Percentiles rank a stretch among this genome's conserved stretches.
These are phyloP conservation scores for Neopestalotiopsis clavispora DNA, from an alignment of 2,329 filamentous ascomycete genomes.

Conservation along the genomic window DNA sequence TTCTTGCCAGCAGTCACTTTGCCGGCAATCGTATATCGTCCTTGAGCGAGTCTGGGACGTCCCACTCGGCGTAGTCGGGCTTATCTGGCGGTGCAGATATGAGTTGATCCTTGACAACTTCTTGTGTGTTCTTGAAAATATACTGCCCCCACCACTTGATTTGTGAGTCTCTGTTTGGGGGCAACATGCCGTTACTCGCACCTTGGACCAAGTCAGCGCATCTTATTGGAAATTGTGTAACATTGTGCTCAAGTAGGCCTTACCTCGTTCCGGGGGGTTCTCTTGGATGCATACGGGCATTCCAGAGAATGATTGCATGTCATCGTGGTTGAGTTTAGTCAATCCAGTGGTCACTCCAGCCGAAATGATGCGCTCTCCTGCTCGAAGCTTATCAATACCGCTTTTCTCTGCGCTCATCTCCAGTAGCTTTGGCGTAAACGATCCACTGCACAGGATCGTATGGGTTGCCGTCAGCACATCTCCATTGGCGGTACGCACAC, in stretches of 20 bases:
- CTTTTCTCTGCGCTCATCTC: constrained; percentile 54
- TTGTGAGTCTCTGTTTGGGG: constrained; percentile 53
- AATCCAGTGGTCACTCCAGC: constrained; percentile 65
- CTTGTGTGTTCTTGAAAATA: constrained; percentile 60
- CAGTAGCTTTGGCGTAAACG: constrained; percentile 61
- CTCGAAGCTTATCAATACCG: constrained; percentile 51
- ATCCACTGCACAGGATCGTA: constrained; percentile 59
- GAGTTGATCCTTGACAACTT: constrained; percentile 54
- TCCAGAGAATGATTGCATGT: constrained; percentile 47
- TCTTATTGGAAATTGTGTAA: constrained; percentile 25
- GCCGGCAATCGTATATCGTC: constrained; percentile 61
- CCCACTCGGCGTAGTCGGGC: constrained; percentile 67
- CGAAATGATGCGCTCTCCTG: constrained; percentile 60
- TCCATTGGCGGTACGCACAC: constrained; percentile 53
- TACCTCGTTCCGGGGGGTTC: constrained; percentile 42
- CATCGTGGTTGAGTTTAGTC: constrained; percentile 53
- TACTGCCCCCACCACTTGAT: constrained; percentile 67
- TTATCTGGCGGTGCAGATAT: constrained; percentile 61
- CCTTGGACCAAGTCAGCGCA: constrained; percentile 43
- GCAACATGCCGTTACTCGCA: constrained; percentile 60
- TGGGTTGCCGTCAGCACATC: constrained; percentile 51
- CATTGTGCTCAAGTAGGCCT: neutral
- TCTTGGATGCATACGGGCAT: constrained; percentile 51
- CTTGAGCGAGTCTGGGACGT: constrained; percentile 58
- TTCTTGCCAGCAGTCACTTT: constrained; percentile 64